phyloP scores from a whole-genome alignment of 1,139 yeast species.

The Geotrichum citri-aurantii region DNA sequence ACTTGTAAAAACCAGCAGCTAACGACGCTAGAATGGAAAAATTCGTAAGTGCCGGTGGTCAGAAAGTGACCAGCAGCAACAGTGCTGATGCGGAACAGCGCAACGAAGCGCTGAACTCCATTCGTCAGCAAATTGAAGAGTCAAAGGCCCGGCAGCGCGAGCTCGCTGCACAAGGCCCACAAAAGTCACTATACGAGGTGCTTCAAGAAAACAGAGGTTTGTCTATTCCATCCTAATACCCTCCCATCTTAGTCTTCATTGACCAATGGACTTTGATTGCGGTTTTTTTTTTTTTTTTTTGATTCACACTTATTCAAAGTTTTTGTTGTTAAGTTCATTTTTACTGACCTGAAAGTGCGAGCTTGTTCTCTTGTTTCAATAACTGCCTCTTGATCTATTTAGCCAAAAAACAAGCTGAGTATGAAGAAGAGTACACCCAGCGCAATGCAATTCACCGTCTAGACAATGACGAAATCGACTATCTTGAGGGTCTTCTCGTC shows the following conservation, averaged over 20 bases:
- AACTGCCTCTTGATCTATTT: not conserved
- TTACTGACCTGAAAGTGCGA: constrained; percentile 2
- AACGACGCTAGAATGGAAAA: not conserved
- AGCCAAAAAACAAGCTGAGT: constrained; percentile 24
- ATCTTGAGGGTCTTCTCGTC: constrained; percentile 22
- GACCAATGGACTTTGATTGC: too few relatives aligned
- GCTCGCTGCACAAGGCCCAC: constrained; percentile 6
- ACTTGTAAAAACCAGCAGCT: not conserved
- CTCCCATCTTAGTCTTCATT: too few relatives aligned
- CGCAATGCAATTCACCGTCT: constrained; percentile 24
- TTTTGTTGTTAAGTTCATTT: not conserved
- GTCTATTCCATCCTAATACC: not conserved
- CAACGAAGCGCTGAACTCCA: not conserved
- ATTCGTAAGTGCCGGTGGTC: not conserved
- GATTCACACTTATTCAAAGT: too few relatives aligned
- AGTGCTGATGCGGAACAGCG: not conserved
- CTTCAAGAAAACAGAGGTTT: constrained; percentile 25
- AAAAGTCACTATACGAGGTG: constrained; percentile 23
- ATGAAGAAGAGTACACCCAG: constrained; percentile 22
- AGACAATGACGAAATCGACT: constrained; percentile 27
- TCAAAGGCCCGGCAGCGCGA: constrained; percentile 8
- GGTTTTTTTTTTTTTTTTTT: not conserved
- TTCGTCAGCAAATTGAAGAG: constrained; percentile 7
- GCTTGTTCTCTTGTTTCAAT: not conserved
- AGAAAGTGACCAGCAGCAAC: not conserved